Conservation (phyloP, 2,329 filamentous ascomycete species). For the Tolypocladium guangdongense region DNA sequence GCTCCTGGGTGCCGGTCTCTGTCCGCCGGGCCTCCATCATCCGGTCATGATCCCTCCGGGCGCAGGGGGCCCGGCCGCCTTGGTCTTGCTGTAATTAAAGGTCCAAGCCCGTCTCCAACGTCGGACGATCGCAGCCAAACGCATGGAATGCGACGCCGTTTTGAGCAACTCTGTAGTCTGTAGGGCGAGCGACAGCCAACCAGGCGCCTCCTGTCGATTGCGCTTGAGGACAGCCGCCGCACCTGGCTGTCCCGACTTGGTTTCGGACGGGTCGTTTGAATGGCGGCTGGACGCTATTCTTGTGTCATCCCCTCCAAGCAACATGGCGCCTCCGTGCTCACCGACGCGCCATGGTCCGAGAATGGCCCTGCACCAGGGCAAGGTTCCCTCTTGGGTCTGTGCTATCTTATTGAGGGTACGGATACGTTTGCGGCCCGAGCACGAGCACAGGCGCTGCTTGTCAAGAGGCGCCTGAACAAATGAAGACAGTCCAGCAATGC, state of each 20-base stretch:
- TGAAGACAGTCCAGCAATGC: too few species aligned
- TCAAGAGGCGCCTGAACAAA: not conserved
- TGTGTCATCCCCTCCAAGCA: not conserved
- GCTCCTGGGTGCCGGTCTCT: not conserved
- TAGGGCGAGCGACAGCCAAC: not conserved
- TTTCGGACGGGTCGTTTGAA: not conserved
- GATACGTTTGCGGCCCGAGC: too few species aligned
- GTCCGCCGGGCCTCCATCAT: not conserved
- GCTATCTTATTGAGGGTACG: not conserved
- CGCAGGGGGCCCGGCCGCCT: too few species aligned
- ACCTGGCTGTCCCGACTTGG: not conserved
- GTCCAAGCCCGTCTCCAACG: not conserved
- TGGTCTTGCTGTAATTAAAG: too few species aligned
- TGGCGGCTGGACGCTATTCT: not conserved
- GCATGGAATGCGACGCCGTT: not conserved
- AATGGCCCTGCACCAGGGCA: too few species aligned
- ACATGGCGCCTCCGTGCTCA: not conserved
- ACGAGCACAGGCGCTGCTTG: too few species aligned
- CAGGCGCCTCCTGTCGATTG: not conserved
- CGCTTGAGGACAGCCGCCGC: not conserved
- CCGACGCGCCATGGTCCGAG: not conserved
- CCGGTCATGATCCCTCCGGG: not conserved
- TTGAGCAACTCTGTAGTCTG: not conserved
- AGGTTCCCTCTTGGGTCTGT: not conserved
- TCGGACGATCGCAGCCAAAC: not conserved